phyloP scores from a whole-genome alignment of 306 rosid species.

The Canavalia gladiata region DNA sequence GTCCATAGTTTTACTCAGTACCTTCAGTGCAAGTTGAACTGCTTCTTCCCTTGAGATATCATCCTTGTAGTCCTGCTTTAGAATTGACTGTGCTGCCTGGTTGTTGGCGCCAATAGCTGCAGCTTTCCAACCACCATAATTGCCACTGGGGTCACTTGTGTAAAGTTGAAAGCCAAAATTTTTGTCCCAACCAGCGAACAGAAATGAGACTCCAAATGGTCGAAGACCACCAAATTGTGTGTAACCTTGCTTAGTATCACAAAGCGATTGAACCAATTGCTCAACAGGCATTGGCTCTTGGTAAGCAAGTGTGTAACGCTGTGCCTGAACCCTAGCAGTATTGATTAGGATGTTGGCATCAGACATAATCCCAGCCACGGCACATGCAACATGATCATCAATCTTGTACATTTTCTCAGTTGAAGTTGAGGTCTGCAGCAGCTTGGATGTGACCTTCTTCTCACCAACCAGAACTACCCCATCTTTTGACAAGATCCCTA shows the following conservation, averaged over 20 bases:
- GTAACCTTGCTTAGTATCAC: slow-evolving; percentile 67
- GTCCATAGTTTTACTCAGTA: slow-evolving; percentile 64
- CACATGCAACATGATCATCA: slow-evolving; percentile 67
- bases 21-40: slow-evolving; percentile 63
- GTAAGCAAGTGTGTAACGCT: slow-evolving; percentile 58
- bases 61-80: slow-evolving; percentile 65
- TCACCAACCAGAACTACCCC: slow-evolving; percentile 67
- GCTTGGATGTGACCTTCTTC: slow-evolving; percentile 63
- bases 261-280: slow-evolving; percentile 64
- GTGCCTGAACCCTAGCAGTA: slow-evolving; percentile 65
- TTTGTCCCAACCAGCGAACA: slow-evolving; percentile 67
- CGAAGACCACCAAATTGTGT: slow-evolving; percentile 66
- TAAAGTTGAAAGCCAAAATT: slow-evolving; percentile 65
- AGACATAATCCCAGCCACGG: slow-evolving; percentile 65
- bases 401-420: slow-evolving; percentile 67
- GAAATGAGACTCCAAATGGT: slow-evolving; percentile 64
- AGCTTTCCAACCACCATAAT: slow-evolving; percentile 70
- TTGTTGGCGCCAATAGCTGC: slow-evolving; percentile 65
- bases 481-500: slow-evolving; percentile 64
- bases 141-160: slow-evolving; percentile 67
- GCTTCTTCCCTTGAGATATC: slow-evolving; percentile 67
- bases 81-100: slow-evolving; percentile 67
- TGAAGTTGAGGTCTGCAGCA: slow-evolving; percentile 66
- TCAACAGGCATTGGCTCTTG: slow-evolving; percentile 70
- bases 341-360: slow-evolving; percentile 66